A percentile compares a stretch with the other conserved stretches of the same genome.
Evolutionary conservation across 2,329 filamentous ascomycete genomes (phyloP).

Genomic region (Fusarium circinatum): DNA sequence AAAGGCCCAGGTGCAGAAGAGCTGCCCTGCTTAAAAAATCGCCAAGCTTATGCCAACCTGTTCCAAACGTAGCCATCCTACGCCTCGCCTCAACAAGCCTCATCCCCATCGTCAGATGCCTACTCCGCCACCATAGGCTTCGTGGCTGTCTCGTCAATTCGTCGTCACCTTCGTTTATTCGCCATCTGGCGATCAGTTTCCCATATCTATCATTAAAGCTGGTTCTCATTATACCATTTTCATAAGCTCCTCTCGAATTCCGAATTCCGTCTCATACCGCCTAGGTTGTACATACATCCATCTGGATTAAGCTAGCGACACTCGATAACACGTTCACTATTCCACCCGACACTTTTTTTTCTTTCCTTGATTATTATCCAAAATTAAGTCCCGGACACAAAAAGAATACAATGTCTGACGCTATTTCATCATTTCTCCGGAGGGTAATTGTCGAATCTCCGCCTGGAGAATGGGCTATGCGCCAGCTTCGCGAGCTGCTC

Average conservation of each 20-base stretch:
- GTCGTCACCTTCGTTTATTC: slow-evolving; percentile 38
- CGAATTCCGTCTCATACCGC: slow-evolving; percentile 2
- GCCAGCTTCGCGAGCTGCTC: slow-evolving; percentile 81
- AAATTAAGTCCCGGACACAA: not conserved
- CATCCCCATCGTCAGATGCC: slow-evolving; percentile 44
- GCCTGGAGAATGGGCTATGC: slow-evolving; percentile 89
- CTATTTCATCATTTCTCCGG: slow-evolving; percentile 60
- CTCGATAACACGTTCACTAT: slow-evolving; percentile 36
- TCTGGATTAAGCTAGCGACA: slow-evolving; percentile 13
- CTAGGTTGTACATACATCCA: not conserved
- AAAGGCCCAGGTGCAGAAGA: slow-evolving; percentile 37
- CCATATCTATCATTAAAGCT: slow-evolving; percentile 19
- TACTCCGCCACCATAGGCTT: slow-evolving; percentile 44
- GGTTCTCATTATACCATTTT: slow-evolving; percentile 1
- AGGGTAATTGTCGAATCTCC: slow-evolving; percentile 87
- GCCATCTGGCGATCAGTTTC: slow-evolving; percentile 23
- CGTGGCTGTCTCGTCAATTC: slow-evolving; percentile 42
- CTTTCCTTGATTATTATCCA: slow-evolving; percentile 11
- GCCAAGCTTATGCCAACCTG: slow-evolving; percentile 31
- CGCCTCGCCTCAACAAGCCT: slow-evolving; percentile 44
- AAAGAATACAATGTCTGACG: slow-evolving; percentile 59
- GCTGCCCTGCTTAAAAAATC: slow-evolving; percentile 28
- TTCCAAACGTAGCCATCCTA: slow-evolving; percentile 7
- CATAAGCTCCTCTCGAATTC: not conserved
- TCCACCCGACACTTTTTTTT: slow-evolving; percentile 16